Base-by-base conservation (phyloP, 106 monocot species). In the Dendrobium huoshanense region DNA sequence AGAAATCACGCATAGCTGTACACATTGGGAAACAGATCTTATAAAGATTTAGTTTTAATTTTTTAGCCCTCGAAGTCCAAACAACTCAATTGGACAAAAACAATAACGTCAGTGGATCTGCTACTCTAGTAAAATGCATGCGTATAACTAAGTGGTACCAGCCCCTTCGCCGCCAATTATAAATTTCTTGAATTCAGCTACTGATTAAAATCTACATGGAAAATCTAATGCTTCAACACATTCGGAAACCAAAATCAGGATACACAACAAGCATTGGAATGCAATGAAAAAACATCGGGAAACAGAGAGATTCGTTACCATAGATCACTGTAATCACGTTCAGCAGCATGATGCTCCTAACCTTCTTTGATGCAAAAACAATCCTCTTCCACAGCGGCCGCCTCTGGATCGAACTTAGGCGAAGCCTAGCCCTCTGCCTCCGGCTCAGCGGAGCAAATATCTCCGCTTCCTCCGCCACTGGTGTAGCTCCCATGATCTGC, bases 271-370 rank as follows among this genome's bases (percentile, higher is more conserved):
- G 58, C 0, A 58, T 58, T 58, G n/a, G 3, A 19, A 58, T 58
- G 58, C 17, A 58, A 58, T 19, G 58, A 58, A 58, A 17, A 58
- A 58, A n/a, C 5, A 58, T 5, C 58, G 37, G 37, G 25, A 48
- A 6, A 49, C 75, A 64, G 29, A 61, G 31, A 18, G 2, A 22
- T 33, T 73, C 3, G 29, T 67, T 81, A 95, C 95, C 95, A 70
- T 90, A 95, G 77, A 95, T 85, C 42, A 91, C 84, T 8, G 89
- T 86, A 82, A 95, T 84, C 67, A 92, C 83, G 67, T 92, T 90
- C 73, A 95, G 92, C 86, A 95, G 80, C 24, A 92, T 88, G 79
- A 95, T 82, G 84, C 92, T 91, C 82, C 92, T 61, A 58, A 92
- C 90, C 83, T 92, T 95, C 85, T 80, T 90, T 9, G 95, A 92